Evolutionary conservation across 805 yeast species (phyloP).

Genomic region (Soucietia sequanensis): DNA sequence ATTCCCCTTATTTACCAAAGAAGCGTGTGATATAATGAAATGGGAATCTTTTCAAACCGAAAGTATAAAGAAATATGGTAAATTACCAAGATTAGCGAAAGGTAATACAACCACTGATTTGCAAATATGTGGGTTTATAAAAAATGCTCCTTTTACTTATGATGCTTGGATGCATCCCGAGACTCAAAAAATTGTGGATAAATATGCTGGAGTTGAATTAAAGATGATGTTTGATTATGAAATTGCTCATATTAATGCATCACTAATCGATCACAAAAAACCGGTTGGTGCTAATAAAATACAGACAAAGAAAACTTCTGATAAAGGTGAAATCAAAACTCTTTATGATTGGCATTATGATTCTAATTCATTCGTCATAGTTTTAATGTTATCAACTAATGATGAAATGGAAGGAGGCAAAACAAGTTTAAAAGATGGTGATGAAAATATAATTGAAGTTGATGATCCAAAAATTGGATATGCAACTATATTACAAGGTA

Average conservation of each 20-base stretch:
- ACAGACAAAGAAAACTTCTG: neutral
- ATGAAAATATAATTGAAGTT: conserved; percentile 7
- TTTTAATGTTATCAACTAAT: conserved; percentile 8
- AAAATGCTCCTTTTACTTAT: conserved; percentile 20
- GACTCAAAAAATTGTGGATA: conserved; percentile 22
- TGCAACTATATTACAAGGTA: conserved; percentile 49
- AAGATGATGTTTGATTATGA: conserved; percentile 20
- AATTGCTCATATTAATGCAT: conserved; percentile 26
- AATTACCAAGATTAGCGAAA: conserved; percentile 22
- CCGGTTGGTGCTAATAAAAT: neutral
- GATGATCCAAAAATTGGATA: conserved; percentile 48
- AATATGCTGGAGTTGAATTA: conserved; percentile 26
- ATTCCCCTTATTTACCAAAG: conserved; percentile 29
- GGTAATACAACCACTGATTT: conserved; percentile 29
- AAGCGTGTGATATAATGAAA: conserved; percentile 28
- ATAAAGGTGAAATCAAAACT: neutral
- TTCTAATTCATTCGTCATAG: conserved; percentile 6
- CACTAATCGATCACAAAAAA: conserved; percentile 11
- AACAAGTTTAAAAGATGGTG: conserved; percentile 13
- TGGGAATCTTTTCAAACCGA: conserved; percentile 23
- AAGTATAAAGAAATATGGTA: conserved; percentile 19
- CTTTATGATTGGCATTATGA: conserved; percentile 9
- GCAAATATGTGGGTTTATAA: conserved; percentile 23
- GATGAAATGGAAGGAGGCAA: conserved; percentile 9
- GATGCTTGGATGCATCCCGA: conserved; percentile 30